phyloP scores from a whole-genome alignment of 2,329 filamentous ascomycete genomes.

The Fusarium tuaranense region DNA sequence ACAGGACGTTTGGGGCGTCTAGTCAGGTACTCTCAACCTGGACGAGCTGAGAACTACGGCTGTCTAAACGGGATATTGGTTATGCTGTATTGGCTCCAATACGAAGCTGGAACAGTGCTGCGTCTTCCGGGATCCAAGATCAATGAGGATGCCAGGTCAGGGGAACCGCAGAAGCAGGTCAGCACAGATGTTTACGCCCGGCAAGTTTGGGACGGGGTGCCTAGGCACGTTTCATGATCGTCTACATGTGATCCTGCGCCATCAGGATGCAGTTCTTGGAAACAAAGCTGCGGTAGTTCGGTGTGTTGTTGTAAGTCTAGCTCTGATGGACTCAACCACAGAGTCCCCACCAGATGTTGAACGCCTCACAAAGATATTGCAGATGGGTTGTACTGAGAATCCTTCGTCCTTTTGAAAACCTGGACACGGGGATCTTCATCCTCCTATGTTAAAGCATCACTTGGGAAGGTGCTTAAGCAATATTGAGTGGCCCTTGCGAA shows the following conservation, averaged over 20 bases:
- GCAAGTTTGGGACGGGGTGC: conserved; percentile 26
- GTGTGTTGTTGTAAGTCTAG: conserved; percentile 2
- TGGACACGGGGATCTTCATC: background rate
- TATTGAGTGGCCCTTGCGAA: background rate
- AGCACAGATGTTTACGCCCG: conserved; percentile 9
- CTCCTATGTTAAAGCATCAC: background rate
- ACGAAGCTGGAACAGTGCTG: background rate
- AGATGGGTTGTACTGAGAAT: conserved; percentile 3
- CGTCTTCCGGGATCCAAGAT: conserved; percentile 18
- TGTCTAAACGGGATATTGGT: background rate
- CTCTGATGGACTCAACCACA: background rate
- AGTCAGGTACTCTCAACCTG: background rate
- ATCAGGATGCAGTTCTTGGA: conserved; percentile 21
- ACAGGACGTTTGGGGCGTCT: background rate
- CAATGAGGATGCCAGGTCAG: conserved; percentile 14
- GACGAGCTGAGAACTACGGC: background rate
- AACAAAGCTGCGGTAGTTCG: conserved; percentile 12
- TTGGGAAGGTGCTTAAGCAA: background rate
- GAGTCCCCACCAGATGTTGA: background rate
- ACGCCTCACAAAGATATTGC: conserved; percentile 8
- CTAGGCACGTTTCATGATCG: conserved; percentile 27
- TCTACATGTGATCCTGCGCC: conserved; percentile 23
- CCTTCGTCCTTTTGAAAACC: background rate
- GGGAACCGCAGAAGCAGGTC: background rate
- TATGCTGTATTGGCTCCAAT: background rate